Base-by-base conservation (phyloP, 2,329 filamentous ascomycete species). In the Lachnellula suecica region DNA sequence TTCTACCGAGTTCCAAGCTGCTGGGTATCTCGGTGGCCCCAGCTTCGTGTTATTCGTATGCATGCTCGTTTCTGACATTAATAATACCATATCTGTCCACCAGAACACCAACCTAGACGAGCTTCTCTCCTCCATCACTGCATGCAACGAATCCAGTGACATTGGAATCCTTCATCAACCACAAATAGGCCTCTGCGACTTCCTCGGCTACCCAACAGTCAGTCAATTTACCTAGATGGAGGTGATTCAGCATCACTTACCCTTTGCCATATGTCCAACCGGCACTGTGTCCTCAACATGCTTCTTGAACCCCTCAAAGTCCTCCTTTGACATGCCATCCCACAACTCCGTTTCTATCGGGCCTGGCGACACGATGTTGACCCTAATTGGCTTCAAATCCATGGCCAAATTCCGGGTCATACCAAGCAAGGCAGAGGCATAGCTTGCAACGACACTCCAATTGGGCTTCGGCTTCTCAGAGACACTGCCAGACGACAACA, bases 311-410 rank as follows among this genome's bases (percentile, higher is more conserved):
- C 35, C 10, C 6, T 66, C 64, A 65, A 68, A 76, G 25, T 78
- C 49, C 38, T 74, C 73, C 24, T 47, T 37, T 4, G 6, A 9
- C 37, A 61, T 34, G 2, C 37, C 20, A 4, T 45, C 65, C 71
- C 69, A 77, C 13, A 82, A 46, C 47, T 76, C 74, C 5, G 81
- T 83, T 35, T 74, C 65, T 0, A 80, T 72, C 0, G 73, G 70
- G 0, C 84, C 85, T 0, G 83, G 82, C 48, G 69, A 72, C 1
- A 88, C 79, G 0, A 78, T 63, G 63, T 89, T 89, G 23, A 87
- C 83, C 2, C 86, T 70, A 8, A 87, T 68, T 0, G 85, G 85
- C 56, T 75, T 77, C 50, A 89, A 62, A 60, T 88, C 84, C 27
- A 87, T 61, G 2, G 85, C 85, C 29, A 89, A 68, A 3, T 73